Percentiles rank a stretch among this genome's conserved stretches.
phyloP scores from a whole-genome alignment of 805 yeast species.

The Metschnikowia noctiluminum region DNA sequence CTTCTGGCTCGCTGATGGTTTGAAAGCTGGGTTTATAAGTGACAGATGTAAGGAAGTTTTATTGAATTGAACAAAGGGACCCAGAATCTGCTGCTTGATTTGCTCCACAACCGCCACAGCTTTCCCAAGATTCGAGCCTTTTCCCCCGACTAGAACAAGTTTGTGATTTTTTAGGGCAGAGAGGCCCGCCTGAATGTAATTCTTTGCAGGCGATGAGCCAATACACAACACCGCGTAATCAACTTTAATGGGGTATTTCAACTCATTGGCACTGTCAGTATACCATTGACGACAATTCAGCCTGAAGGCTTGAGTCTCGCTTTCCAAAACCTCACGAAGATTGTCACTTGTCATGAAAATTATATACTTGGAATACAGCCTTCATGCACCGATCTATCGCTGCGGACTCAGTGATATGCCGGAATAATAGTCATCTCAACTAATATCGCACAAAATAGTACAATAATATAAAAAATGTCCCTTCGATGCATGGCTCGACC shows the following conservation, averaged over 20 bases:
- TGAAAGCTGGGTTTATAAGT: conserved; percentile 17
- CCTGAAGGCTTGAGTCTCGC: conserved; percentile 4
- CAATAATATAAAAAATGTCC: no score
- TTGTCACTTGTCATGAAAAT: conserved; percentile 5
- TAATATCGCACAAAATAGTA: no score
- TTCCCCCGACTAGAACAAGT: conserved; percentile 19
- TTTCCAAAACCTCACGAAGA: conserved; percentile 7
- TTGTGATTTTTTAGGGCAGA: conserved; percentile 9
- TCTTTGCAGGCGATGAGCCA: conserved; percentile 18
- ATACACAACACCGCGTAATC: conserved; percentile 15
- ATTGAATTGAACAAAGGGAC: conserved; percentile 18
- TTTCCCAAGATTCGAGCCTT: conserved; percentile 18
- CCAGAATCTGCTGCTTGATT: conserved; percentile 15
- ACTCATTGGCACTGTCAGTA: conserved; percentile 1
- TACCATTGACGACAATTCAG: conserved; percentile 8
- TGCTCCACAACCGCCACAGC: conserved; percentile 22
- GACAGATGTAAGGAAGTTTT: conserved; percentile 16
- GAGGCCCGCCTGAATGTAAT: conserved; percentile 13
- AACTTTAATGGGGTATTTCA: conserved; percentile 5
- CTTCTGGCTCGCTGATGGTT: conserved; percentile 11
- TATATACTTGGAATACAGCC: not conserved
- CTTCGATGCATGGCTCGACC: no score
- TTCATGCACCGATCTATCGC: not conserved
- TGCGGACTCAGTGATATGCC: not conserved
- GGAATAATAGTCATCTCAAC: no score